These are phyloP conservation scores for Geotrichum citri-aurantii DNA, from an alignment of 1,139 yeast species.

Conservation along the genomic window DNA sequence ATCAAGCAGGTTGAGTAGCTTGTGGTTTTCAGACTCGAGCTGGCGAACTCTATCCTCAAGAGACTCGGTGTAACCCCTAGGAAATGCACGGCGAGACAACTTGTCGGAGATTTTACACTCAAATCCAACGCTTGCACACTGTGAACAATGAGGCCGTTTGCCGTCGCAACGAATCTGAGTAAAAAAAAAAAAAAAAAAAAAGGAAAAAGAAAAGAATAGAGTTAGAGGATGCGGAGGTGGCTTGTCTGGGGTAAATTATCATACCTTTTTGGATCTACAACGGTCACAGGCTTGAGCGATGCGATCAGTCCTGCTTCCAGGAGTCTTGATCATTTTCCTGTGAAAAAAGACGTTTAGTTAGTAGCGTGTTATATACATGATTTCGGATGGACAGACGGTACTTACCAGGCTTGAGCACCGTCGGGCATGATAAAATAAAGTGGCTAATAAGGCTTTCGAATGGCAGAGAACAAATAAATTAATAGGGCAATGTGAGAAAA, in stretches of 20 bases:
- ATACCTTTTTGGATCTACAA: slow-evolving; percentile 66
- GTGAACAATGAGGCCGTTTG: slow-evolving; percentile 54
- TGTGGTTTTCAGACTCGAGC: slow-evolving; percentile 53
- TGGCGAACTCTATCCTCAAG: slow-evolving; percentile 57
- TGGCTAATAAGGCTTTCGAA: not conserved
- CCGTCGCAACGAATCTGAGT: slow-evolving; percentile 57
- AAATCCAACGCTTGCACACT: slow-evolving; percentile 61
- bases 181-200: not conserved
- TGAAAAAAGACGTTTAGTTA: not conserved
- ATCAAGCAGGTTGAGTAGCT: slow-evolving; percentile 49
- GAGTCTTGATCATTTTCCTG: slow-evolving; percentile 55
- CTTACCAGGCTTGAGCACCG: slow-evolving; percentile 21
- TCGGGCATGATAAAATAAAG: slow-evolving; percentile 19
- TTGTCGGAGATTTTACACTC: slow-evolving; percentile 73
- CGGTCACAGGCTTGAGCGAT: slow-evolving; percentile 86
- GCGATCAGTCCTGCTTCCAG: slow-evolving; percentile 52
- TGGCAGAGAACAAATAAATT: not conserved
- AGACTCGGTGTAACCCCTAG: slow-evolving; percentile 70
- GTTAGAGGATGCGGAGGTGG: not conserved
- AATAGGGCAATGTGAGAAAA: not conserved
- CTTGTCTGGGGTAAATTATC: not conserved
- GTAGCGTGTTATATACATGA: not conserved
- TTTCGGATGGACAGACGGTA: not conserved
- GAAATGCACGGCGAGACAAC: slow-evolving; percentile 62
- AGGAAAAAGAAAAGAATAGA: not conserved